A percentile compares a stretch with the other conserved stretches of the same genome.
Conservation (phyloP, 1,284 basidiomycete genomes). For the Boletus calvinii region DNA sequence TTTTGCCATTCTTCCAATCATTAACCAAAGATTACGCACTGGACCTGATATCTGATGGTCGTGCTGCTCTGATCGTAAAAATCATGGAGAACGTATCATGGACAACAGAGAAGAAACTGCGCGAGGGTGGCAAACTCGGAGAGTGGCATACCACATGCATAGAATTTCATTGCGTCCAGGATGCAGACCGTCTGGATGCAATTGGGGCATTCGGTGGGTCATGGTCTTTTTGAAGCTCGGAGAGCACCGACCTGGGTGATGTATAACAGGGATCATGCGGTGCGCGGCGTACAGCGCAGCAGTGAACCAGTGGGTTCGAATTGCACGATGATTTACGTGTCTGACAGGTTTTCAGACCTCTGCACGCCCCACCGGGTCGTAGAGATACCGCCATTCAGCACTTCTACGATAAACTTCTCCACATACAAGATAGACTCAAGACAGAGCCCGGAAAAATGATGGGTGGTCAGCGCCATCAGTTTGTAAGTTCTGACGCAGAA, state of each 20-base stretch:
- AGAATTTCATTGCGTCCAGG: slow-evolving; percentile 90
- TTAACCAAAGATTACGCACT: slow-evolving; percentile 41
- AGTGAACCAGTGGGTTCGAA: slow-evolving; percentile 53
- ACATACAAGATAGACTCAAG: slow-evolving; percentile 74
- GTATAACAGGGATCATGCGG: slow-evolving; percentile 68
- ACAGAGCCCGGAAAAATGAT: slow-evolving; percentile 67
- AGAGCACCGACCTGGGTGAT: neutral
- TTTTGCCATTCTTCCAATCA: slow-evolving; percentile 63
- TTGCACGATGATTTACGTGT: neutral
- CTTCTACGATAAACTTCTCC: slow-evolving; percentile 85
- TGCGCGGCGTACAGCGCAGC: slow-evolving; percentile 81
- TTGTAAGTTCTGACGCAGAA: slow-evolving; percentile 49
- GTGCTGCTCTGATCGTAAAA: slow-evolving; percentile 52
- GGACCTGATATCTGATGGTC: slow-evolving; percentile 59
- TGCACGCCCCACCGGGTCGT: slow-evolving; percentile 61
- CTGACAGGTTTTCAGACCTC: slow-evolving; percentile 43
- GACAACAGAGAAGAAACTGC: slow-evolving; percentile 78
- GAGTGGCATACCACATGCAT: slow-evolving; percentile 75
- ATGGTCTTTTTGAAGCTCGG: neutral
- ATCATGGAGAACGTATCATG: slow-evolving; percentile 86
- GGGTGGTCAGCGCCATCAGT: slow-evolving; percentile 71
- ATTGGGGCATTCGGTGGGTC: slow-evolving; percentile 84
- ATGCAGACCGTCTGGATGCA: slow-evolving; percentile 89
- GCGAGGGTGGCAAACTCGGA: slow-evolving; percentile 52
- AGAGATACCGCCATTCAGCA: slow-evolving; percentile 73